Evolutionary conservation across 345 rosid genomes (phyloP).

Genomic region (Turritis glabra): DNA sequence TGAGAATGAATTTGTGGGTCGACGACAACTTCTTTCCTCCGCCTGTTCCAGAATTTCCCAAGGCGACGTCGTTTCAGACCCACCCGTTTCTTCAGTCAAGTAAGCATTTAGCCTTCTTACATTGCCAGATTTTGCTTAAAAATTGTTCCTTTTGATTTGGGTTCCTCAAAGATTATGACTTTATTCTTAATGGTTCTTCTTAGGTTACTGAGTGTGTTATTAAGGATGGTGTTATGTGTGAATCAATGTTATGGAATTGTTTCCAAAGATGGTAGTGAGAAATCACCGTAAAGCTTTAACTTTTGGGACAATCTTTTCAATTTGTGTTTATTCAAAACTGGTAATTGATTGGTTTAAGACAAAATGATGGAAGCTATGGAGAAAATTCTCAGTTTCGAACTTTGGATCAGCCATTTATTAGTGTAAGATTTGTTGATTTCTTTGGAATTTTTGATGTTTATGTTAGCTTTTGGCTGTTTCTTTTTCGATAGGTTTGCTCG

Average conservation of each 20-base stretch:
- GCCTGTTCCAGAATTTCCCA: constrained; percentile 41
- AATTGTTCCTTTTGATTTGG: constrained; percentile 6
- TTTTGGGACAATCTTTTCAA: not conserved
- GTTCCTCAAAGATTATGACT: not conserved
- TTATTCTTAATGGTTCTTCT: not conserved
- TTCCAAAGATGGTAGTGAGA: no score
- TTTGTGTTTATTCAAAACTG: not conserved
- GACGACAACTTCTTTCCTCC: constrained; percentile 45
- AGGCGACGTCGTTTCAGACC: constrained; percentile 30
- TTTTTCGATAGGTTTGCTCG: constrained; percentile 34
- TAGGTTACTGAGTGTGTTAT: not conserved
- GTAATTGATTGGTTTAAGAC: no score
- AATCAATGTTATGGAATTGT: no score
- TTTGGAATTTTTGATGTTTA: not conserved
- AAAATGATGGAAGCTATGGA: not conserved
- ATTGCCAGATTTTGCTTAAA: not conserved
- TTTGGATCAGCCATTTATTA: not conserved
- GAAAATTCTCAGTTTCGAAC: not conserved
- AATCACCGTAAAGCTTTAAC: not conserved
- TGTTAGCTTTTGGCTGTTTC: not conserved
- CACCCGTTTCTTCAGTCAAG: constrained; percentile 42
- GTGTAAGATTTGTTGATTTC: not conserved
- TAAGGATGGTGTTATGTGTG: no score
- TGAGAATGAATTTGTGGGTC: constrained; percentile 37
- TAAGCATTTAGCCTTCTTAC: constrained; percentile 21